Evolutionary conservation across 768 basidiomycete genomes (phyloP).

Genomic region (Termitomyces sp.): DNA sequence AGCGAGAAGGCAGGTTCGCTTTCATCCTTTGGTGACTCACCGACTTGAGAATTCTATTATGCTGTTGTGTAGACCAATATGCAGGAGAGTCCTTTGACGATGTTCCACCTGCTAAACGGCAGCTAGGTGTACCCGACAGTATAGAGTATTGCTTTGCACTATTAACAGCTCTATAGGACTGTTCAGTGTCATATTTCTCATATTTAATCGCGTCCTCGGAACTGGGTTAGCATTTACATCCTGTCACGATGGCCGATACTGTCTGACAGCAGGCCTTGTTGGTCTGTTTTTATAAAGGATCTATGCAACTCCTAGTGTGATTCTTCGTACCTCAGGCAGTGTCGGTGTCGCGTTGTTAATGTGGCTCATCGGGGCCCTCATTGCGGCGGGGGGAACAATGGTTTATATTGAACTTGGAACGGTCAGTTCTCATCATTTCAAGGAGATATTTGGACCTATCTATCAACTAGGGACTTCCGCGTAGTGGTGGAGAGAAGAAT

Average conservation of each 20-base stretch:
- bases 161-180: constrained; percentile 31
- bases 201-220: constrained; percentile 75
- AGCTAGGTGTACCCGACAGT: constrained; percentile 12
- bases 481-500: constrained; percentile 72
- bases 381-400: constrained; percentile 61
- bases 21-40: background rate
- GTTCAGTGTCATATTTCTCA: constrained; percentile 55
- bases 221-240: constrained; percentile 43
- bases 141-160: too few relatives aligned
- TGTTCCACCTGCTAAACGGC: constrained; percentile 11
- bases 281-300: constrained; percentile 35
- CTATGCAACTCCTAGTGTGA: constrained; percentile 65
- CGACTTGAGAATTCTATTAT: background rate
- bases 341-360: constrained; percentile 62
- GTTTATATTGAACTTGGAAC: constrained; percentile 77
- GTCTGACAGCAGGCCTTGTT: background rate
- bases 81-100: constrained; percentile 16
- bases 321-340: constrained; percentile 62
- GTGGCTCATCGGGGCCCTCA: constrained; percentile 65
- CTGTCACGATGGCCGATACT: background rate
- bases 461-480: constrained; percentile 60
- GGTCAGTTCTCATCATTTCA: constrained; percentile 27
- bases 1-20: background rate
- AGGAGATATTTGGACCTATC: constrained; percentile 1
- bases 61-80: constrained; percentile 1